These are phyloP conservation scores for Cercophora newfieldiana DNA, from an alignment of 495 filamentous ascomycete genomes.

Conservation along the genomic window DNA sequence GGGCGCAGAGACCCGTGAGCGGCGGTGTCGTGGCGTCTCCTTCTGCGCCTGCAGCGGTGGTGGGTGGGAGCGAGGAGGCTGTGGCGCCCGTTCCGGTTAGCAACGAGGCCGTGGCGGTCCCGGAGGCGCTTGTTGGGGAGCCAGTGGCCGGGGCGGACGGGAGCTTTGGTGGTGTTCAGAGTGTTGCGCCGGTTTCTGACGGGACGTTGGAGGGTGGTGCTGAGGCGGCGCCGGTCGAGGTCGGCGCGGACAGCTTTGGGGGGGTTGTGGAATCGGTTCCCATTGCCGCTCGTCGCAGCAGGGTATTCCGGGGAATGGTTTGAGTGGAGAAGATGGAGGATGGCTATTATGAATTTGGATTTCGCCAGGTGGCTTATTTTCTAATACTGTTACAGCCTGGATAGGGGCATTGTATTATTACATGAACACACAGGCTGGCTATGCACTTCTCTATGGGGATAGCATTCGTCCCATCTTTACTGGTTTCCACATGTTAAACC, in stretches of 20 bases:
- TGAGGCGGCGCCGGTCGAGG: background rate
- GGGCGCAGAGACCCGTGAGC: background rate
- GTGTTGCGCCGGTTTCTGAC: background rate
- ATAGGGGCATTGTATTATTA: background rate
- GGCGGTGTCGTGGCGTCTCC: background rate
- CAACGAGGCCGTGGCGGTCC: background rate
- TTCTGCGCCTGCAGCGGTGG: background rate
- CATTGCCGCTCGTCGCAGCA: background rate
- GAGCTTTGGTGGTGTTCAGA: conserved; percentile 16
- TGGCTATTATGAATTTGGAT: background rate
- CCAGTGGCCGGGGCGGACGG: background rate
- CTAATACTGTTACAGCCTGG: background rate
- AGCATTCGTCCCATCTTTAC: no score
- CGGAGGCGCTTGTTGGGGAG: background rate
- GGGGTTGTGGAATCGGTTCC: conserved; percentile 4
- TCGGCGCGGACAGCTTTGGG: background rate
- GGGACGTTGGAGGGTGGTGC: background rate
- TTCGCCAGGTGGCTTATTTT: background rate
- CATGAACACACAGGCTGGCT: background rate
- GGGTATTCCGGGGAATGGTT: background rate
- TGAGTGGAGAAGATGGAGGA: background rate
- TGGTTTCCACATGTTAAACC: no score
- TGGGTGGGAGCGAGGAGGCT: background rate
- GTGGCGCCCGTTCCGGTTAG: background rate
- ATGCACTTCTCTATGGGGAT: no score